These are phyloP conservation scores for Knufia fluminis DNA, from an alignment of 2,329 filamentous ascomycete species.

Conservation along the genomic window DNA sequence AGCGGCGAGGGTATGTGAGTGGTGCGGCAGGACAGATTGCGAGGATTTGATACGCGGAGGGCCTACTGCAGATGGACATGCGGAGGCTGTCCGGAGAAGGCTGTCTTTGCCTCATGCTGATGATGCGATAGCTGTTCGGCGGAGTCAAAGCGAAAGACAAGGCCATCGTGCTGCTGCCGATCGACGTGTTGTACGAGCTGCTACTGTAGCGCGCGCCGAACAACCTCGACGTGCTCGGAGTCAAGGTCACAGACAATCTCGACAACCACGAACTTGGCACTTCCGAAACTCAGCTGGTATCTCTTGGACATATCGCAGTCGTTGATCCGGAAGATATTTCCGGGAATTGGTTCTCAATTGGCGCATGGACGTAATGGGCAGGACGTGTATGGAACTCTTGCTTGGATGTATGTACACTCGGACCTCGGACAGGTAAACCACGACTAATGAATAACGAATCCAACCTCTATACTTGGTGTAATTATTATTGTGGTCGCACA, in stretches of 20 bases:
- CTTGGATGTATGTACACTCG: neutral
- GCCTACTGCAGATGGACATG: neutral
- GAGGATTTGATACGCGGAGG: neutral
- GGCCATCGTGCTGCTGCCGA: too few relatives aligned
- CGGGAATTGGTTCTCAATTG: neutral
- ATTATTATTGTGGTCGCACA: neutral
- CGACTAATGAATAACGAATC: neutral
- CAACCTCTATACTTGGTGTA: neutral
- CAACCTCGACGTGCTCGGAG: too few relatives aligned
- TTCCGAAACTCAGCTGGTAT: constrained; percentile 1
- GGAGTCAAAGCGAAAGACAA: neutral
- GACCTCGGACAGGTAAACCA: neutral
- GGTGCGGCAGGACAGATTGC: constrained; percentile 1
- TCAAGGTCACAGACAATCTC: neutral
- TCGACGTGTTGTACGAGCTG: neutral
- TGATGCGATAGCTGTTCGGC: neutral
- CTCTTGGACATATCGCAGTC: constrained; percentile 3
- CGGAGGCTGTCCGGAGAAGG: neutral
- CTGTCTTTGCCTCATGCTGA: neutral
- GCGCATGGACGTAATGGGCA: neutral
- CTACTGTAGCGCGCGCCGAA: neutral
- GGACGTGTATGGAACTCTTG: neutral
- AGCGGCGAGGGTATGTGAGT: constrained; percentile 1
- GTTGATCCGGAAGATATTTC: neutral
- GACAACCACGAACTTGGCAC: neutral